These are phyloP conservation scores for Phytophthora agathidicida DNA, from an alignment of 352 stramenopile species.

Conservation along the genomic window DNA sequence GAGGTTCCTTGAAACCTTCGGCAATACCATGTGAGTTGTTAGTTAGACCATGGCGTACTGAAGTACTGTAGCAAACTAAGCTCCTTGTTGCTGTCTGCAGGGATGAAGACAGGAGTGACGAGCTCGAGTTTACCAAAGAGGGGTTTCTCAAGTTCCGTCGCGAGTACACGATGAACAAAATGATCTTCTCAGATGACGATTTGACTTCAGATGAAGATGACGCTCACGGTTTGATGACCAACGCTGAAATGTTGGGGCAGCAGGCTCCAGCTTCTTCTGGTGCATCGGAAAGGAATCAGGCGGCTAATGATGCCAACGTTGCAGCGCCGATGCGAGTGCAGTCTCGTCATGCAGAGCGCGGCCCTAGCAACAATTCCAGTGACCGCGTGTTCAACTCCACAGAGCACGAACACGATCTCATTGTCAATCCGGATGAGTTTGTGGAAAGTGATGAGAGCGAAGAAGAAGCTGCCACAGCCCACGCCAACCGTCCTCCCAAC, in stretches of 20 bases:
- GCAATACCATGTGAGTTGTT: slow-evolving; percentile 35
- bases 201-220: slow-evolving; percentile 46
- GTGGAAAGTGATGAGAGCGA: slow-evolving; percentile 36
- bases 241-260: neutral
- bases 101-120: slow-evolving; percentile 25
- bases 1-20: slow-evolving; percentile 64
- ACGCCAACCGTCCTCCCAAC: neutral
- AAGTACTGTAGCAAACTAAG: neutral
- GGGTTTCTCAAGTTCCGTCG: slow-evolving; percentile 58
- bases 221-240: slow-evolving; percentile 20
- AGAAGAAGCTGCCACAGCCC: slow-evolving; percentile 5
- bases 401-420: slow-evolving; percentile 22
- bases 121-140: slow-evolving; percentile 49
- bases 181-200: slow-evolving; percentile 33
- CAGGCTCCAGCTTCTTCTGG: neutral
- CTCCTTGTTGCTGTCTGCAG: neutral
- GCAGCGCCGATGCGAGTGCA: slow-evolving; percentile 6
- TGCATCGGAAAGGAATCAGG: neutral
- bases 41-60: neutral
- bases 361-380: slow-evolving; percentile 20
- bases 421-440: slow-evolving; percentile 37
- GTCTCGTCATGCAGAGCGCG: slow-evolving; percentile 14
- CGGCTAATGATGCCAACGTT: neutral
- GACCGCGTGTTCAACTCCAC: slow-evolving; percentile 12
- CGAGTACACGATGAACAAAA: slow-evolving; percentile 51